Percentiles rank a stretch among this genome's conserved stretches.
Evolutionary conservation across 495 filamentous ascomycete genomes (phyloP).

Genomic region (Penicillium paradoxum): DNA sequence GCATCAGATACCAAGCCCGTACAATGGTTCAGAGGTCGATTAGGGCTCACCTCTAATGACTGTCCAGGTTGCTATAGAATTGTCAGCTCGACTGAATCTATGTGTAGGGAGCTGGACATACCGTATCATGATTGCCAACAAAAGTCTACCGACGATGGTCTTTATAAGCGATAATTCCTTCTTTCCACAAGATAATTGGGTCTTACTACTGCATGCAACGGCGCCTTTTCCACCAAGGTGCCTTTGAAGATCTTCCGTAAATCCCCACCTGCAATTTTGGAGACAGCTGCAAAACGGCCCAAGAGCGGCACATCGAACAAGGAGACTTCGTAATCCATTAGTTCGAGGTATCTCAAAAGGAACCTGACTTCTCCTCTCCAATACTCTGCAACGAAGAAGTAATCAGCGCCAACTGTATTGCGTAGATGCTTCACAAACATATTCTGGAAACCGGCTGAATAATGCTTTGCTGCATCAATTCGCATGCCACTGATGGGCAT

Average conservation of each 20-base stretch:
- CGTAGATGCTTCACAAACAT: constrained; percentile 55
- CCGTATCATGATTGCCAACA: constrained; percentile 44
- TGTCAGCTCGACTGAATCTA: neutral
- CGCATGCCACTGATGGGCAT: constrained; percentile 61
- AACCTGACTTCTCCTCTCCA: constrained; percentile 59
- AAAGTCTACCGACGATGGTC: no score
- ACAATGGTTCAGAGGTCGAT: neutral
- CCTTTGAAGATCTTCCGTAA: constrained; percentile 57
- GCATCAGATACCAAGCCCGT: neutral
- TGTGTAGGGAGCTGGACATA: constrained; percentile 13
- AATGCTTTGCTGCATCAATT: constrained; percentile 71
- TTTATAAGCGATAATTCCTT: no score
- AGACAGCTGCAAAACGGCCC: constrained; percentile 55
- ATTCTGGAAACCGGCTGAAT: constrained; percentile 57
- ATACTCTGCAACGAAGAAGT: constrained; percentile 69
- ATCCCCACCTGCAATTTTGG: constrained; percentile 51
- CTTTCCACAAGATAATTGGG: neutral
- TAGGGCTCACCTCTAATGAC: constrained; percentile 44
- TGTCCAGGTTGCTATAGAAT: constrained; percentile 52
- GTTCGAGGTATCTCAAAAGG: constrained; percentile 54
- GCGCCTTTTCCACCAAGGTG: constrained; percentile 53
- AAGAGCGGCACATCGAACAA: constrained; percentile 68
- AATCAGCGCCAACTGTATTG: constrained; percentile 43
- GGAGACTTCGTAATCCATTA: constrained; percentile 56
- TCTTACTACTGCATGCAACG: constrained; percentile 58